A percentile compares a stretch with the other conserved stretches of the same genome.
These are phyloP conservation scores for Lepraria neglecta DNA, from an alignment of 495 filamentous ascomycete genomes.

Conservation along the genomic window DNA sequence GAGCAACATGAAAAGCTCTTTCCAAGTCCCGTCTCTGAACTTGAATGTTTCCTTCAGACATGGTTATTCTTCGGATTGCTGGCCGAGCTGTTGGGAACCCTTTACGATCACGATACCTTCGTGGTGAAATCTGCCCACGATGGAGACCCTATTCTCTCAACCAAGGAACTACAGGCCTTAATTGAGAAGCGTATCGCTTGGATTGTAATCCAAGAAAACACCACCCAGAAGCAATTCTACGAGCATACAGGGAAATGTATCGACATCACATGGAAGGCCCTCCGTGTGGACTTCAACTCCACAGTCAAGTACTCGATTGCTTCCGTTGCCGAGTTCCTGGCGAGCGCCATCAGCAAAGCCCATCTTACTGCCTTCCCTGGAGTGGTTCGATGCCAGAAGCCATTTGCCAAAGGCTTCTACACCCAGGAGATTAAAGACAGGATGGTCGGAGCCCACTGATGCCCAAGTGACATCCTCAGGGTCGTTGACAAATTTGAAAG, in stretches of 20 bases:
- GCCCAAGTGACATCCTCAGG: constrained; percentile 2
- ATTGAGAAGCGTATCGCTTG: not conserved
- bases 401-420: not conserved
- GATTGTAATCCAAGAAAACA: not conserved
- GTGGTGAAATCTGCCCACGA: not conserved
- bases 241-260: not conserved
- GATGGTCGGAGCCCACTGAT: constrained; percentile 6
- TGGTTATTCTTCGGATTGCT: constrained; percentile 16
- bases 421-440: not conserved
- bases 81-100: constrained; percentile 3
- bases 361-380: not conserved
- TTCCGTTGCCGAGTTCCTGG: constrained; percentile 4
- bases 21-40: not conserved
- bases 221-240: constrained; percentile 1
- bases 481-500: not conserved
- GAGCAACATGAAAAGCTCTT: not conserved
- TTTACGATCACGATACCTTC: not conserved
- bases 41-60: constrained; percentile 12
- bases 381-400: not conserved
- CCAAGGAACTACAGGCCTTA: constrained; percentile 3
- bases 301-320: not conserved
- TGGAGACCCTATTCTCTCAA: not conserved
- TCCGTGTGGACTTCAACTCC: not conserved
- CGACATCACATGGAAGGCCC: not conserved
- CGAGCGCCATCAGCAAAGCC: not conserved